Conservation (phyloP, 2,329 filamentous ascomycete species). For the Nemania abortiva region DNA sequence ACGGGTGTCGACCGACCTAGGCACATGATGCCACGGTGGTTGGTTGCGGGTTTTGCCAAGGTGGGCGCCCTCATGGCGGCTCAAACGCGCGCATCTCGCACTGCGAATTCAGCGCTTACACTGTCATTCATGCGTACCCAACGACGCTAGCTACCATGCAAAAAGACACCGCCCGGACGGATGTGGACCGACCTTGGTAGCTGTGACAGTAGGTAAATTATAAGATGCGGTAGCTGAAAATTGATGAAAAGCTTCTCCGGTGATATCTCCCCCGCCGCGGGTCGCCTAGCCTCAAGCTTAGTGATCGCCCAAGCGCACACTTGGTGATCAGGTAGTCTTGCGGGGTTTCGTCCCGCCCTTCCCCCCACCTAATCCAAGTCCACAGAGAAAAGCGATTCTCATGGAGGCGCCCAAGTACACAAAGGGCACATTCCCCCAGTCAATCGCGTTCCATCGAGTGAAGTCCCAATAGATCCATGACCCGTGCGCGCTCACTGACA, state of each 20-base stretch:
- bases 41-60: too few species aligned
- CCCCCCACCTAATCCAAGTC: slow-evolving; percentile 62
- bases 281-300: not conserved
- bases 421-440: slow-evolving; percentile 76
- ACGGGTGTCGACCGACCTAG: too few species aligned
- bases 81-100: too few species aligned
- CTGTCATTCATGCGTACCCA: too few species aligned
- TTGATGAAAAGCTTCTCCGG: slow-evolving; percentile 11
- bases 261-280: not conserved
- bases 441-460: slow-evolving; percentile 73
- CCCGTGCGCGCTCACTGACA: slow-evolving; percentile 72
- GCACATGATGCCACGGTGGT: too few species aligned
- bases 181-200: too few species aligned
- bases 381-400: slow-evolving; percentile 69
- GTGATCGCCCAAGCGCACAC: too few species aligned
- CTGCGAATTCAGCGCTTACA: too few species aligned
- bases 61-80: too few species aligned
- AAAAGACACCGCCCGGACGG: too few species aligned
- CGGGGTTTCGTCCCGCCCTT: slow-evolving; percentile 21
- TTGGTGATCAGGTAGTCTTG: slow-evolving; percentile 30
- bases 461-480: slow-evolving; percentile 72
- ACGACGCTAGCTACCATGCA: too few species aligned
- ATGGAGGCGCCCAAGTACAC: slow-evolving; percentile 74
- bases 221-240: not conserved
- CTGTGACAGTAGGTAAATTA: not conserved